These are phyloP conservation scores for Ramaria sp. DNA, from an alignment of 768 basidiomycete species.

Conservation along the genomic window DNA sequence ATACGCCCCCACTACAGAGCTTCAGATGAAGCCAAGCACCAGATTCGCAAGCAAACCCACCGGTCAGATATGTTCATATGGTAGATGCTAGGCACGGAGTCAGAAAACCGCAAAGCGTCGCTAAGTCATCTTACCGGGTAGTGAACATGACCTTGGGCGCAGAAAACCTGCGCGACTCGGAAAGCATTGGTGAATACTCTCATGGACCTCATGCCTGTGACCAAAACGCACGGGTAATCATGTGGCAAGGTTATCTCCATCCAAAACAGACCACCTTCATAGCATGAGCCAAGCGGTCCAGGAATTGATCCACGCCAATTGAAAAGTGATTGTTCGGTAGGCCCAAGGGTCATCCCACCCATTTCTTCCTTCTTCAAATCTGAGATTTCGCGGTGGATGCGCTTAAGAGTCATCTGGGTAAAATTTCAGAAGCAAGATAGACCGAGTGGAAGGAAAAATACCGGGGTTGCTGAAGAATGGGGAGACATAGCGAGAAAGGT, in stretches of 20 bases:
- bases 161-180: slow-evolving; percentile 64
- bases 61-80: slow-evolving; percentile 55
- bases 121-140: slow-evolving; percentile 41
- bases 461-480: background rate
- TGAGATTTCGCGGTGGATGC: slow-evolving; percentile 72
- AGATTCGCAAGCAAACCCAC: slow-evolving; percentile 2
- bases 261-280: slow-evolving; percentile 69
- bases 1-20: slow-evolving; percentile 65
- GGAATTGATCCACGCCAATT: slow-evolving; percentile 71
- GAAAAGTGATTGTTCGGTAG: slow-evolving; percentile 49
- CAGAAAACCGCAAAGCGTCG: background rate
- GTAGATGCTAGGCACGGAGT: slow-evolving; percentile 46
- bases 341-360: slow-evolving; percentile 57
- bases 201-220: slow-evolving; percentile 6
- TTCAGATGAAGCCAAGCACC: slow-evolving; percentile 25
- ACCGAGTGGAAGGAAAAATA: background rate
- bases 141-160: slow-evolving; percentile 68
- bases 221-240: slow-evolving; percentile 72
- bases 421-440: background rate
- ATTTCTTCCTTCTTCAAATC: slow-evolving; percentile 78
- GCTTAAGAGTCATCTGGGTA: slow-evolving; percentile 56
- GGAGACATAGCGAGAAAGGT: background rate
- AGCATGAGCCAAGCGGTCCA: slow-evolving; percentile 73
- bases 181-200: slow-evolving; percentile 6
- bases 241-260: slow-evolving; percentile 51